Percentiles rank a stretch among this genome's conserved stretches.
Evolutionary conservation across 1,284 basidiomycete genomes (phyloP).

Genomic region (Leccinum fuscescens): DNA sequence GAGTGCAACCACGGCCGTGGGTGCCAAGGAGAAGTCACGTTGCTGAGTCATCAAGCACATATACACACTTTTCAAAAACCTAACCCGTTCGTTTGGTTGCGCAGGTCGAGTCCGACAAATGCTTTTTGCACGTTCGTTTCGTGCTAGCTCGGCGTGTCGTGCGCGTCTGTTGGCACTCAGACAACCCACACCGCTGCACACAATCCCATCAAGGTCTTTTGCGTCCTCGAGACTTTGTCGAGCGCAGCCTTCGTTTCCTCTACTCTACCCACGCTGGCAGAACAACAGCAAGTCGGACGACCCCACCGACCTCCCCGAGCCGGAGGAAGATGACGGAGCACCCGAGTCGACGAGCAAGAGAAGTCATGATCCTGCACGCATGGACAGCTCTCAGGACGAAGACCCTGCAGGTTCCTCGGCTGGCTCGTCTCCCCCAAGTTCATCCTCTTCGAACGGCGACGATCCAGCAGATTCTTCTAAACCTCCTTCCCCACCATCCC

Average conservation of each 20-base stretch:
- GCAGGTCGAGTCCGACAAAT: slow-evolving; percentile 21
- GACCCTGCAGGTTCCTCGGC: slow-evolving; percentile 28
- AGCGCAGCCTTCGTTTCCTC: slow-evolving; percentile 22
- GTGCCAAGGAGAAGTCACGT: no score
- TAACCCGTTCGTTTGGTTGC: slow-evolving; percentile 3
- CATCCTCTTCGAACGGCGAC: slow-evolving; percentile 23
- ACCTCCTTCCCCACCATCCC: slow-evolving; percentile 24
- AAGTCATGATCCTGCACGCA: slow-evolving; percentile 13
- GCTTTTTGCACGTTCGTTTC: slow-evolving; percentile 17
- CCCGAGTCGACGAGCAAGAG: slow-evolving; percentile 15
- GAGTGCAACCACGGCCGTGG: no score
- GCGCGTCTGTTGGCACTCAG: slow-evolving; percentile 14
- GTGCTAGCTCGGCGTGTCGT: slow-evolving; percentile 10
- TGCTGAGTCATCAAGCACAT: slow-evolving; percentile 21
- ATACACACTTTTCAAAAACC: neutral
- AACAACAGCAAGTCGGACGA: no score
- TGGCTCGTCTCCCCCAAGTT: slow-evolving; percentile 27
- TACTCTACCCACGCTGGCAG: no score
- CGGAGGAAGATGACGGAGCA: slow-evolving; percentile 25
- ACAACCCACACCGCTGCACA: slow-evolving; percentile 10
- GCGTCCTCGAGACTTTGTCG: slow-evolving; percentile 17
- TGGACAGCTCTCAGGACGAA: slow-evolving; percentile 32
- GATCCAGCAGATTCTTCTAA: slow-evolving; percentile 31
- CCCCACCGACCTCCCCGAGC: slow-evolving; percentile 19
- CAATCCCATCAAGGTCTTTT: slow-evolving; percentile 20